These are phyloP conservation scores for Serpula lacrymans DNA, from an alignment of 768 basidiomycete genomes.

Conservation along the genomic window DNA sequence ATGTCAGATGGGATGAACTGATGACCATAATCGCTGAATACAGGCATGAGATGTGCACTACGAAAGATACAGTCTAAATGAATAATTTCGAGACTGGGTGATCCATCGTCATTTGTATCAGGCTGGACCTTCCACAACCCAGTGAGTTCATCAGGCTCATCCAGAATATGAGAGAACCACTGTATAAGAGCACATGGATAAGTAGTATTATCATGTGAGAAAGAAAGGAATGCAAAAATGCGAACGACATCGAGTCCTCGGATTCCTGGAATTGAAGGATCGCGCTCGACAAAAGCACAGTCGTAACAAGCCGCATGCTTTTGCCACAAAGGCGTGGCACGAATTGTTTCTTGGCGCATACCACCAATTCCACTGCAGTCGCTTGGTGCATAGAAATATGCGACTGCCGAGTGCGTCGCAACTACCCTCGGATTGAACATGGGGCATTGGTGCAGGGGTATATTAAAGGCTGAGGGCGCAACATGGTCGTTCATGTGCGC, in stretches of 20 bases:
- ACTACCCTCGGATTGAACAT: conserved; percentile 2
- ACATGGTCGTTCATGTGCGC: conserved; percentile 14
- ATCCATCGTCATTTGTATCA: conserved; percentile 2
- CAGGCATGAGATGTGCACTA: conserved; percentile 4
- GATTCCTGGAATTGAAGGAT: not conserved
- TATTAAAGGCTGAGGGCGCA: not conserved
- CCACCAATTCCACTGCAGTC: conserved; percentile 5
- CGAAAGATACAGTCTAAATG: conserved; percentile 3
- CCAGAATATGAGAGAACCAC: conserved; percentile 2
- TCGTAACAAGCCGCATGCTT: conserved; percentile 2
- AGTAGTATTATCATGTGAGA: not conserved
- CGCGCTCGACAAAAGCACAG: conserved; percentile 4
- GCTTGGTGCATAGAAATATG: conserved; percentile 7
- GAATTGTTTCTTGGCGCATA: conserved; percentile 6
- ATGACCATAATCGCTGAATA: conserved; percentile 7
- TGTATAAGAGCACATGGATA: conserved; percentile 5
- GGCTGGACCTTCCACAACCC: conserved; percentile 11
- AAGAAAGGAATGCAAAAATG: conserved; percentile 4
- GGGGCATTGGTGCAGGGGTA: conserved; percentile 8
- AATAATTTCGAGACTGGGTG: not conserved
- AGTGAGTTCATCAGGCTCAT: conserved; percentile 4
- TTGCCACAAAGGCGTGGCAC: conserved; percentile 1
- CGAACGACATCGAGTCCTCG: not conserved
- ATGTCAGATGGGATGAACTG: conserved; percentile 3
- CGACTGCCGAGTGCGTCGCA: not conserved